A percentile compares a stretch with the other conserved stretches of the same genome.
These are phyloP conservation scores for Xylaria sp. DNA, from an alignment of 2,329 filamentous ascomycete species.

Conservation along the genomic window DNA sequence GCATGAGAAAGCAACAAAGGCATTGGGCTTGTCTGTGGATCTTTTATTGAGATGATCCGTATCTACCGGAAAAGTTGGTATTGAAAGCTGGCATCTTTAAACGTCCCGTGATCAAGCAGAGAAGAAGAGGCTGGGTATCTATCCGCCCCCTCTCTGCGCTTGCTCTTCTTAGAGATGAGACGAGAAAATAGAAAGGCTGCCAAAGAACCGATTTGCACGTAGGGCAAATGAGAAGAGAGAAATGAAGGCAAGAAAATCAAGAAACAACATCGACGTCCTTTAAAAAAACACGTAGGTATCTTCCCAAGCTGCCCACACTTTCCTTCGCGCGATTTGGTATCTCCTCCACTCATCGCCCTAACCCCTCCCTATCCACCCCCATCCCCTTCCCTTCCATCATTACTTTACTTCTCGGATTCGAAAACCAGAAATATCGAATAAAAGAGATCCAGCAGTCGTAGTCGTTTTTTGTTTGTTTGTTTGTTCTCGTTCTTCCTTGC, in stretches of 20 bases:
- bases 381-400: too few species aligned
- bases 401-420: constrained; percentile 23
- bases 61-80: constrained; percentile 12
- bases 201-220: constrained; percentile 7
- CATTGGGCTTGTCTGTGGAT: neutral
- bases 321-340: constrained; percentile 23
- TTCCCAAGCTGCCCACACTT: constrained; percentile 20
- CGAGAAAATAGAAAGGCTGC: too few species aligned
- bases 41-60: constrained; percentile 20
- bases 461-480: constrained; percentile 8
- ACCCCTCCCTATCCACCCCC: too few species aligned
- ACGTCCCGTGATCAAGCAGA: constrained; percentile 3
- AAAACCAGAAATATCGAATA: constrained; percentile 22
- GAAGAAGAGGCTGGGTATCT: neutral
- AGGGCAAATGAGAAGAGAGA: constrained; percentile 11
- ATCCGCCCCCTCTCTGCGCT: neutral
- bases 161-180: constrained; percentile 5
- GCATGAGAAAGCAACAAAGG: neutral
- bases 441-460: constrained; percentile 6
- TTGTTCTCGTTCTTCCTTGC: too few species aligned
- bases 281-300: constrained; percentile 24
- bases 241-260: constrained; percentile 18
- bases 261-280: constrained; percentile 12
- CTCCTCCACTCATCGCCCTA: constrained; percentile 18
- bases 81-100: constrained; percentile 3